phyloP scores from a whole-genome alignment of 2,329 filamentous ascomycete genomes.

The Rhynchosporium graminicola region DNA sequence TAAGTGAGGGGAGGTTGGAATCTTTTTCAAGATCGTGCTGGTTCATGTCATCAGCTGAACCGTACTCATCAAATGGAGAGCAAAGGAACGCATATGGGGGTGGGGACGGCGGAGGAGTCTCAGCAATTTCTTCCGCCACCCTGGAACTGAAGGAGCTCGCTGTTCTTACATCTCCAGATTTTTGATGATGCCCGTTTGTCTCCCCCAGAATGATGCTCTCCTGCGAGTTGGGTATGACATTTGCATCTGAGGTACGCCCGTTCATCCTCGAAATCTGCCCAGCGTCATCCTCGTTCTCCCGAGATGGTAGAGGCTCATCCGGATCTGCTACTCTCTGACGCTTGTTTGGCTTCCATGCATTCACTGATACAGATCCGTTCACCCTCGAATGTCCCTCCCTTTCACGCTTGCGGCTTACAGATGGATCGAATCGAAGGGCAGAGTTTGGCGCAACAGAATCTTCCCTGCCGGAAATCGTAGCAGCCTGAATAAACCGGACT shows the following conservation, averaged over 20 bases:
- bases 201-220: slow-evolving; percentile 25
- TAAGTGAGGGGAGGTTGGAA: slow-evolving; percentile 14
- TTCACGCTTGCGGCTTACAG: slow-evolving; percentile 31
- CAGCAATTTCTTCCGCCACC: slow-evolving; percentile 15
- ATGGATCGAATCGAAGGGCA: slow-evolving; percentile 36
- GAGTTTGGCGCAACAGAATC: slow-evolving; percentile 41
- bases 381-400: slow-evolving; percentile 26
- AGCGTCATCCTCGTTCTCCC: slow-evolving; percentile 30
- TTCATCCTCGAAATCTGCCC: slow-evolving; percentile 12
- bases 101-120: slow-evolving; percentile 29
- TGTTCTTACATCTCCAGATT: slow-evolving; percentile 32
- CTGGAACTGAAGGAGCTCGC: slow-evolving; percentile 25
- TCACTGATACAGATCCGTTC: slow-evolving; percentile 20
- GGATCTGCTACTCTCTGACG: slow-evolving; percentile 35
- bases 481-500: slow-evolving; percentile 38
- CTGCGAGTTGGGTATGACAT: slow-evolving; percentile 36
- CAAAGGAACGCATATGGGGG: slow-evolving; percentile 20
- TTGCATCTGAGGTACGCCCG: slow-evolving; percentile 14
- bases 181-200: slow-evolving; percentile 16
- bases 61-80: slow-evolving; percentile 14
- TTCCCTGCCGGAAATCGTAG: slow-evolving; percentile 29
- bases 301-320: slow-evolving; percentile 38
- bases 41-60: slow-evolving; percentile 27
- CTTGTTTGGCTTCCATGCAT: slow-evolving; percentile 33
- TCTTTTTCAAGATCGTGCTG: slow-evolving; percentile 14